Evolutionary conservation across 176 grass and related monocot genomes (phyloP).

Genomic region (Phyllostachys edulis): DNA sequence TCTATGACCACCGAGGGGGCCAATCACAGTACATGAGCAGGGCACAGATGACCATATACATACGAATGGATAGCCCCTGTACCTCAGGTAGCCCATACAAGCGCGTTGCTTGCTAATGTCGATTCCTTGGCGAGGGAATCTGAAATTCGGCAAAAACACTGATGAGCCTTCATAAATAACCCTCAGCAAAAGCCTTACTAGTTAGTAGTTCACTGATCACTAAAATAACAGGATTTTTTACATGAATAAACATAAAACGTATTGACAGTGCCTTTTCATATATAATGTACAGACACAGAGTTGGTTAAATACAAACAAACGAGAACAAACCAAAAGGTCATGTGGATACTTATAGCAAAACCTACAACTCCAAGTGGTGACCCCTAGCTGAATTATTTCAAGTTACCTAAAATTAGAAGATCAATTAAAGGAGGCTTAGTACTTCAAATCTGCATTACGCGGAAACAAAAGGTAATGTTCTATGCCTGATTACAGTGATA

Average conservation of each 20-base stretch:
- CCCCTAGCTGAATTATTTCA: background rate
- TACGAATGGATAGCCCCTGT: background rate
- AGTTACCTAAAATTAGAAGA: background rate
- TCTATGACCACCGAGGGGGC: too few relatives aligned
- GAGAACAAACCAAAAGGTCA: background rate
- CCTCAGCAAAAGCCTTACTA: background rate
- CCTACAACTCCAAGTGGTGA: background rate
- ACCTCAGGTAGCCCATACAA: constrained; percentile 13
- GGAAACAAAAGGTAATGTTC: background rate
- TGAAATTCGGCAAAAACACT: constrained; percentile 16
- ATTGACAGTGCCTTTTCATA: background rate
- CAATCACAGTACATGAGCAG: background rate
- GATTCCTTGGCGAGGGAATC: background rate
- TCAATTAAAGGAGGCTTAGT: constrained; percentile 7
- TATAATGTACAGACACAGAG: background rate
- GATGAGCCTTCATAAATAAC: background rate
- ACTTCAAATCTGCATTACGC: background rate
- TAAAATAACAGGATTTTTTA: background rate
- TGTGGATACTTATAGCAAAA: background rate
- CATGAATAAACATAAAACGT: background rate
- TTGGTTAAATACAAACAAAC: background rate
- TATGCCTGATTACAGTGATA: background rate
- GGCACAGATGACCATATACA: background rate
- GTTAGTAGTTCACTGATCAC: background rate
- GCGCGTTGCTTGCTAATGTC: background rate